These are phyloP conservation scores for Fusarium sp. DNA, from an alignment of 2,329 filamentous ascomycete species.

Conservation along the genomic window DNA sequence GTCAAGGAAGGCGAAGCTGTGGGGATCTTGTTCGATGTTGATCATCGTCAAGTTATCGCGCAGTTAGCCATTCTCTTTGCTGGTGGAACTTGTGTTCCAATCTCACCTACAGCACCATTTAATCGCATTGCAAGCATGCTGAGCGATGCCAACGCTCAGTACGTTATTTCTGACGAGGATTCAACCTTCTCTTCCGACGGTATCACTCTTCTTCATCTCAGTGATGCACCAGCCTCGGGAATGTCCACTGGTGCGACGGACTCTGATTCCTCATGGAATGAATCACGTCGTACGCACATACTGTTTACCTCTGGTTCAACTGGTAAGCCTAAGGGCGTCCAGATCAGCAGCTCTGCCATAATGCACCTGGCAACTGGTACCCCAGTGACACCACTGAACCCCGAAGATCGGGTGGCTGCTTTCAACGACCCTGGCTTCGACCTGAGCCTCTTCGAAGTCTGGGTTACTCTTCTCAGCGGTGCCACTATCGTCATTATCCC, in stretches of 20 bases:
- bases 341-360: neutral
- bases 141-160: neutral
- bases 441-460: neutral
- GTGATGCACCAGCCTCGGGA: neutral
- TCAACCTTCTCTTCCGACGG: neutral
- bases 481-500: neutral
- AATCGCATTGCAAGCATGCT: neutral
- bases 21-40: neutral
- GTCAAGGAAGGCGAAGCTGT: neutral
- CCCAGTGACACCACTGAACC: neutral
- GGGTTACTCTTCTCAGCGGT: neutral
- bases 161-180: neutral
- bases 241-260: fast-evolving
- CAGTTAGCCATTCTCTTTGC: neutral
- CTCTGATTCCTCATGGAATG: neutral
- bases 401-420: neutral
- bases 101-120: neutral
- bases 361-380: neutral
- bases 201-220: neutral
- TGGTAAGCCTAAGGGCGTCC: neutral
- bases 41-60: neutral
- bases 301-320: neutral
- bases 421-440: constrained; percentile 2
- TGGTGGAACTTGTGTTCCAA: neutral
- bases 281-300: neutral